Percentiles rank a stretch among this genome's conserved stretches.
These are phyloP conservation scores for Phaeosphaeria sp. DNA, from an alignment of 2,329 filamentous ascomycete species.

Conservation along the genomic window DNA sequence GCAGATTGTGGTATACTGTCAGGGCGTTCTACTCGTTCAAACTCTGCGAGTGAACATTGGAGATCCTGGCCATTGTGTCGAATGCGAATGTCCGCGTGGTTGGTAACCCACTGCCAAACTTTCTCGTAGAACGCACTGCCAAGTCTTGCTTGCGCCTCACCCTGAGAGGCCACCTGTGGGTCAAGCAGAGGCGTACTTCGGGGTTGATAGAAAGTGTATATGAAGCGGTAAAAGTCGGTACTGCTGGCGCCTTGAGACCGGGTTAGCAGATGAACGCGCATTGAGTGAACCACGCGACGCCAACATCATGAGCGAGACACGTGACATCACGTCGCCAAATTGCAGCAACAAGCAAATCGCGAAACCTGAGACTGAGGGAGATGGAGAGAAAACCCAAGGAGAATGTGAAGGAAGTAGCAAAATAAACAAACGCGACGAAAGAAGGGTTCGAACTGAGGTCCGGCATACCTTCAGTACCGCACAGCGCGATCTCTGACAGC, in stretches of 20 bases:
- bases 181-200: neutral
- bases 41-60: conserved; percentile 36
- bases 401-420: neutral
- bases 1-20: conserved; percentile 1
- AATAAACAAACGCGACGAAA: conserved; percentile 5
- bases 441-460: conserved; percentile 10
- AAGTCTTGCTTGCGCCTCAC: conserved; percentile 33
- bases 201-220: conserved; percentile 45
- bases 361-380: neutral
- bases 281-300: neutral
- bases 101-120: conserved; percentile 65
- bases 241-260: conserved; percentile 47
- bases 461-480: conserved; percentile 63
- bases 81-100: conserved; percentile 63
- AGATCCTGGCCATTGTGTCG: conserved; percentile 51
- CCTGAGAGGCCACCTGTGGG: neutral
- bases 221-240: conserved; percentile 49
- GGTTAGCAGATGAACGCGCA: neutral
- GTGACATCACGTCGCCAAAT: neutral
- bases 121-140: conserved; percentile 61
- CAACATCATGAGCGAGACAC: neutral
- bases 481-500: conserved; percentile 65
- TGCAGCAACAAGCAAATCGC: neutral
- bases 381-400: conserved; percentile 1
- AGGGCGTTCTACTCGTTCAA: conserved; percentile 37